Evolutionary conservation across 345 rosid species (phyloP).

Genomic region (Xanthoceras sorbifolium): DNA sequence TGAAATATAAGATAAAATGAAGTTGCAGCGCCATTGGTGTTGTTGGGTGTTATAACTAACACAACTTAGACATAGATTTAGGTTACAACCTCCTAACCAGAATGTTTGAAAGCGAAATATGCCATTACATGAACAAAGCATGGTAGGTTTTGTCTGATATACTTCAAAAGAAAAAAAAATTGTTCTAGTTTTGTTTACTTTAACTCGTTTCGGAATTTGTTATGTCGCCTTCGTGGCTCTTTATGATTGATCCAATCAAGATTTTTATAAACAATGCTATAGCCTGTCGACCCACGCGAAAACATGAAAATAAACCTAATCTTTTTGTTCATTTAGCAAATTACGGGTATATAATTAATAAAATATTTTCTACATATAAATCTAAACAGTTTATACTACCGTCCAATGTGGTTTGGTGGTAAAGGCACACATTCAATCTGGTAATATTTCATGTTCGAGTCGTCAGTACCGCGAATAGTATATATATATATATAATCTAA

Average conservation of each 20-base stretch:
- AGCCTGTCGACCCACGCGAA: neutral
- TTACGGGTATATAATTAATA: neutral
- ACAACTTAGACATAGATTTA: neutral
- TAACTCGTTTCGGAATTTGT: neutral
- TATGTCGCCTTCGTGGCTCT: neutral
- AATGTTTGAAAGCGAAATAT: neutral
- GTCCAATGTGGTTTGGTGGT: too few species aligned
- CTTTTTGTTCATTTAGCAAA: neutral
- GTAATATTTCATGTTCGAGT: too few species aligned
- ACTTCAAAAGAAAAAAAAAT: too few species aligned
- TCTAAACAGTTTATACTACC: too few species aligned
- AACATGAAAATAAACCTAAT: neutral
- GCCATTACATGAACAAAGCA: neutral
- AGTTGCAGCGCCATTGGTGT: neutral
- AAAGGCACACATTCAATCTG: too few species aligned
- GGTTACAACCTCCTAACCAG: neutral
- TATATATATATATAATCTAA: too few species aligned
- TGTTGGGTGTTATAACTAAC: neutral
- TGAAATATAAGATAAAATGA: too few species aligned
- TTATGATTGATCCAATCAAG: neutral
- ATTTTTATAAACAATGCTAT: neutral
- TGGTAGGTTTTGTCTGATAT: neutral
- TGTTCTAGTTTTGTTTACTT: neutral
- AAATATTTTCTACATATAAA: too few species aligned
- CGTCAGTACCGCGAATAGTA: too few species aligned